Evolutionary conservation across 441 rosid species (phyloP).

Genomic region (Adansonia madagascariensis): DNA sequence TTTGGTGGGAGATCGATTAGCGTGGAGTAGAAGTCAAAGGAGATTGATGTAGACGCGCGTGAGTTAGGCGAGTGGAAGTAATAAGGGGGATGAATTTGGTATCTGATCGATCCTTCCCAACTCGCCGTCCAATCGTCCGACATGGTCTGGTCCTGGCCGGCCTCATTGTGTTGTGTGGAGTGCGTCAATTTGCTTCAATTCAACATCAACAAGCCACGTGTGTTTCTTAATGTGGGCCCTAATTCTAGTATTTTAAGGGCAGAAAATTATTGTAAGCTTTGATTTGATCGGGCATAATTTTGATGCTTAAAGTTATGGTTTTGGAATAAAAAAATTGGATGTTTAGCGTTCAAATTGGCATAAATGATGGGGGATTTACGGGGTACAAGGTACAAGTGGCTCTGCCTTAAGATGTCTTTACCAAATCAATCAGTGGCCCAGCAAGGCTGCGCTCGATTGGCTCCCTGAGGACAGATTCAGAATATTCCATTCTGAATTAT

Average conservation of each 20-base stretch:
- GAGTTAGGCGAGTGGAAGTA: conserved; percentile 4
- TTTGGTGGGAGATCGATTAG: no score
- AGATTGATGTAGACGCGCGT: conserved; percentile 19
- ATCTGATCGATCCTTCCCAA: background rate
- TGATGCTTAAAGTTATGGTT: conserved; percentile 12
- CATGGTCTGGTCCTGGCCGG: background rate
- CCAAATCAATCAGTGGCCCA: background rate
- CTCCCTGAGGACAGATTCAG: background rate
- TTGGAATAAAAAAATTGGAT: background rate
- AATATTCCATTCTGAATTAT: background rate
- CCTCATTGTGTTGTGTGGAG: background rate
- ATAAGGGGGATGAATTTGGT: background rate
- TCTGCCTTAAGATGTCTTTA: background rate
- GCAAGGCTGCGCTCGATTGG: background rate
- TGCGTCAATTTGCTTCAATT: background rate
- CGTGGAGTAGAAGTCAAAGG: conserved; percentile 14
- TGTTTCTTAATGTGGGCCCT: background rate
- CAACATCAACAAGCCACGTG: background rate
- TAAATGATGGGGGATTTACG: background rate
- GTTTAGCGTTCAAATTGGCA: background rate
- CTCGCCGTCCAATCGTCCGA: background rate
- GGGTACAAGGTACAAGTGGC: background rate
- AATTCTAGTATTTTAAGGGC: background rate
- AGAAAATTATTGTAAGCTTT: background rate
- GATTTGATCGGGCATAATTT: background rate